Evolutionary conservation across 108 stramenopile species (phyloP).

Genomic region (Skeletonema tropicum): DNA sequence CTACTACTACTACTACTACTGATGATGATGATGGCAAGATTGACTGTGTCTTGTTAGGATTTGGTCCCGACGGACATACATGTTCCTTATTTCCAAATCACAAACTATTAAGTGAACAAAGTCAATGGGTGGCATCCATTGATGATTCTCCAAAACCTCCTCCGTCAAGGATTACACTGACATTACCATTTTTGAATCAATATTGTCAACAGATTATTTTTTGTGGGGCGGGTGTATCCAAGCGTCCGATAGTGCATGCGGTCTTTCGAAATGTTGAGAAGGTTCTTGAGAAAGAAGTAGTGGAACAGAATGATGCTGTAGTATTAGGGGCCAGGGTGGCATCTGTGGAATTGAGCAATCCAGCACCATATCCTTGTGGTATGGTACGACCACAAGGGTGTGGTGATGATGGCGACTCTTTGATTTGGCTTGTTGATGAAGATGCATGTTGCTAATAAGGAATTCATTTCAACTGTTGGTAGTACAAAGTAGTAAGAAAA

Average conservation of each 20-base stretch:
- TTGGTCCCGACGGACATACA: conserved; percentile 98
- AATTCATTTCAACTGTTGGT: too few species aligned
- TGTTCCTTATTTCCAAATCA: conserved; percentile 94
- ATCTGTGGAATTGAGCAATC: conserved; percentile 42
- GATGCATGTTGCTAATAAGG: conserved; percentile 46
- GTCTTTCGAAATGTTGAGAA: conserved; percentile 45
- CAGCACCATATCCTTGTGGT: conserved; percentile 75
- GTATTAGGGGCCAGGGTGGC: conserved; percentile 4
- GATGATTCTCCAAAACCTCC: conserved; percentile 97
- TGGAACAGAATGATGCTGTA: not conserved
- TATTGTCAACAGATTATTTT: conserved; percentile 73
- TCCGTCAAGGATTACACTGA: conserved; percentile 90
- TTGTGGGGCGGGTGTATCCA: conserved; percentile 79
- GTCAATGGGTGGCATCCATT: conserved; percentile 76
- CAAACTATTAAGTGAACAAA: conserved; percentile 66
- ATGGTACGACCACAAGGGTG: conserved; percentile 63
- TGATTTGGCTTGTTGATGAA: conserved; percentile 80
- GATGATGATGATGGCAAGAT: conserved; percentile 48
- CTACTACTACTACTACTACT: not conserved
- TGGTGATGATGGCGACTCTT: conserved; percentile 24
- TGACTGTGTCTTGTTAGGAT: conserved; percentile 93
- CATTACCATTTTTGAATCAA: conserved; percentile 79
- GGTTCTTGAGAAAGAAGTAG: not conserved
- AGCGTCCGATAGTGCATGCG: conserved; percentile 61
- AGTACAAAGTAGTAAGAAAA: too few species aligned